These are phyloP conservation scores for Penicillium sp. DNA, from an alignment of 2,329 filamentous ascomycete species.

Conservation along the genomic window DNA sequence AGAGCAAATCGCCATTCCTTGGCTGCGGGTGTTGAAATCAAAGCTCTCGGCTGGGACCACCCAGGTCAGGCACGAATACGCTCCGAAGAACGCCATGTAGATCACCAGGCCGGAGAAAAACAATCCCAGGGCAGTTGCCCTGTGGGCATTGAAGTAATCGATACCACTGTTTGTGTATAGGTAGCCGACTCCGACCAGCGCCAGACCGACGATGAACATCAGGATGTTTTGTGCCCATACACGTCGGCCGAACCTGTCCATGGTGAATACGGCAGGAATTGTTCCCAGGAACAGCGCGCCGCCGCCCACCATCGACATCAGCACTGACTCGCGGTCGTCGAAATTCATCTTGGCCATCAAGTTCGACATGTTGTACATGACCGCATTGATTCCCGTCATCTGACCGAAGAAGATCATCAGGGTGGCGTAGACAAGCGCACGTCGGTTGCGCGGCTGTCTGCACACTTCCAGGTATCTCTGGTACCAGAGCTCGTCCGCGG, in stretches of 20 bases:
- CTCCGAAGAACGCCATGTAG: not conserved
- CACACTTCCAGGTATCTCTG: not conserved
- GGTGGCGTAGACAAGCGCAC: not conserved
- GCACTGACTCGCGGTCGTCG: slow-evolving; percentile 38
- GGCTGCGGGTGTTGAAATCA: slow-evolving; percentile 45
- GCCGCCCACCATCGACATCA: not conserved
- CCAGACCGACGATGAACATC: not conserved
- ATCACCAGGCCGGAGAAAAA: not conserved
- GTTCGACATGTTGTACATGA: slow-evolving; percentile 7
- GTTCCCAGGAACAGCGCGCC: not conserved
- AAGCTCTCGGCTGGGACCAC: slow-evolving; percentile 31
- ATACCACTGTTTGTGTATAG: not conserved
- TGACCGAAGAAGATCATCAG: slow-evolving; percentile 30
- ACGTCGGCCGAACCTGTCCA: not conserved
- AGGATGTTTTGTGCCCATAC: not conserved
- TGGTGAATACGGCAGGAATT: not conserved
- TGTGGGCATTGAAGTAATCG: not conserved
- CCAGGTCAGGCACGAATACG: not conserved
- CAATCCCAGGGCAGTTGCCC: not conserved
- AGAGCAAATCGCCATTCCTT: slow-evolving; percentile 66
- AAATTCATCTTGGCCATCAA: slow-evolving; percentile 7
- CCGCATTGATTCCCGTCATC: not conserved
- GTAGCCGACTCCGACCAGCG: not conserved
- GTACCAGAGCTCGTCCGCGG: not conserved
- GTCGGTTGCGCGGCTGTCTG: not conserved